Evolutionary conservation across 768 basidiomycete species (phyloP).

Genomic region (Podaxis sp.): DNA sequence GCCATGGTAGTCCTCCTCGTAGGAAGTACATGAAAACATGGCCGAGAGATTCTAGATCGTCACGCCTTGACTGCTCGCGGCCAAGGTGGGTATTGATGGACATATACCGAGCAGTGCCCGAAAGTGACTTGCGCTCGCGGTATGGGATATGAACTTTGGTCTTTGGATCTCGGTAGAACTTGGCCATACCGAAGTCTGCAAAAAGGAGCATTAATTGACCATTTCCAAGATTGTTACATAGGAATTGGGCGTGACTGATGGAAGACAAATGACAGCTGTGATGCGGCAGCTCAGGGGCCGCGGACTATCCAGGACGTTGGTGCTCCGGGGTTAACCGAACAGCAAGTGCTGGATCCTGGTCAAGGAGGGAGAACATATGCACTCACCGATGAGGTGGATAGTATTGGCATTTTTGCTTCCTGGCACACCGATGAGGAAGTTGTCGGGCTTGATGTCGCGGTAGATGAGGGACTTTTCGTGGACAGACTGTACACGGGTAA

Average conservation of each 20-base stretch:
- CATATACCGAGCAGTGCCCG: conserved; percentile 98
- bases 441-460: conserved; percentile 99
- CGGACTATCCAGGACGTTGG: not conserved
- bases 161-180: conserved; percentile 98
- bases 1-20: conserved; percentile 95
- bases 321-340: conserved; percentile 9
- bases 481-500: conserved; percentile 94
- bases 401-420: conserved; percentile 87
- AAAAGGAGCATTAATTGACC: conserved; percentile 11
- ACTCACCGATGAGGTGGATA: conserved; percentile 83
- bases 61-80: conserved; percentile 90
- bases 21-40: conserved; percentile 99
- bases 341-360: not conserved
- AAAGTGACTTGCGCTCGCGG: conserved; percentile 94
- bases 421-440: conserved; percentile 95
- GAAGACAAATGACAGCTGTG: conserved; percentile 11
- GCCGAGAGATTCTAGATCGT: conserved; percentile 94
- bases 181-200: conserved; percentile 98
- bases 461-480: conserved; percentile 99
- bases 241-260: conserved; percentile 10
- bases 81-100: conserved; percentile 99
- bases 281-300: conserved; percentile 7
- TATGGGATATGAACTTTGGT: conserved; percentile 99
- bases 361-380: conserved; percentile 4
- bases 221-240: conserved; percentile 1